Evolutionary conservation across 139 green algal species (phyloP), one percentile per base, ranked within the genome.

Genomic region (Mesotaenium endlicherianum): DNA sequence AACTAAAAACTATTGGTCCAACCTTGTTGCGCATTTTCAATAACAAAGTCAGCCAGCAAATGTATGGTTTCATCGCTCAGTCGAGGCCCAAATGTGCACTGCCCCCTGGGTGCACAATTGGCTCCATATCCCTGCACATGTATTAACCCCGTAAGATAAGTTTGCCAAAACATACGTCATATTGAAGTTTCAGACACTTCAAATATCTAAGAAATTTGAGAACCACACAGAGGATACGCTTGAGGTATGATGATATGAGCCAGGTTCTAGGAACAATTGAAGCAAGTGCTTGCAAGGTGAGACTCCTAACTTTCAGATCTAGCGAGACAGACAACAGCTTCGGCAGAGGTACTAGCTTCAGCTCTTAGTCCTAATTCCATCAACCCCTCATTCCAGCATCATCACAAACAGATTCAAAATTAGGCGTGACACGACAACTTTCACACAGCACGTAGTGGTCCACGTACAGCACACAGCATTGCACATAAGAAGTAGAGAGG

Each of bases 51-150:
- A 1, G 89, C 83, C 47, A 95, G 82, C 42, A 80, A 75, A 30
- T 64, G 58, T 0, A 96, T 81, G 40, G 95, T 89, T 2, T 92
- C 89, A 72, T 95, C 92, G 20, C 76, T 88, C 38, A 95, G 67
- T 11, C 93, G 78, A 0, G 88, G 68, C 1, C 88, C 91, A 90
- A 96, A 96, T 0, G 93, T 95, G 84, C 93, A 96, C 75, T 93
- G 85, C 17, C 92, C 93, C 89, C 82, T 89, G 2, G 93, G 93
- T 5, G 91, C 82, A 79, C 93, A 97, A 1, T 93, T 81, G 34
- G 86, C 79, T 0, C 93, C 93, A 81, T 91, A 97, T 34, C 93
- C 93, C 67, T 70, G 75, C 6, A 4, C 31, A n/a, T 26, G 55
- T 38, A n/a, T 26, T 1, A n/a, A 67, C 55, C 5, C n/a, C n/a